Base-by-base conservation (phyloP, 352 stramenopile species). In the Phytopythium mirpurense region DNA sequence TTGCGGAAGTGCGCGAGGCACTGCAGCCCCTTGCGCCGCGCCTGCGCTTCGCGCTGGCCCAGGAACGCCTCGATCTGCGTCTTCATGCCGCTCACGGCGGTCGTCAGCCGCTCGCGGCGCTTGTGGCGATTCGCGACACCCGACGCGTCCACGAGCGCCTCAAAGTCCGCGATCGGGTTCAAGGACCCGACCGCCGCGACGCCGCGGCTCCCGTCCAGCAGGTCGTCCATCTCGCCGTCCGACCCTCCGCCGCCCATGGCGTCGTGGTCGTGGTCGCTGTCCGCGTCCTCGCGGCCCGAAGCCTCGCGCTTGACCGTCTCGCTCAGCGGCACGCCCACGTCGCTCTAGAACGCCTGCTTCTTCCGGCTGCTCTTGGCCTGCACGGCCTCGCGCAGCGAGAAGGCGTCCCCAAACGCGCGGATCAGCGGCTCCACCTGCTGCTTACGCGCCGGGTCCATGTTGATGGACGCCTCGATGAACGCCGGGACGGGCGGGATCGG, bases 141-240 rank as follows among this genome's bases (percentile, higher is more conserved):
- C 8, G 62, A 68, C 34, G 56, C 60, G 31, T 86, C 76, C 3
- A 91, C 45, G 11, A 93, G 68, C 18, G 68, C 61, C 42, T 93
- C 83, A 62, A 93, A 93, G 51, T 93, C 83, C 2, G 80, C 76
- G 34, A 93, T 80, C 15, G 83, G 83, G 49, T 91, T 93, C 80
- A 93, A 89, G 1, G 80, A 89, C 0, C 83, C 83, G n/a, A 93
- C 76, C 29, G 37, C 68, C 35, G 76, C 85, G 16, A 91, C 77
- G 24, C 32, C 24, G 26, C 79, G 69, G 35, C 71, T 70, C 14
- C 72, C 68, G 46, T 86, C 82, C 50, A 93, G 53, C 9, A 93
- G 59, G 32, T 89, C 82, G 48, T 93, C 82, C 57, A 93, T 48
- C 27, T 83, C 72, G 26, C 67, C 68, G 38, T 93, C 79, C 12